Evolutionary conservation across 768 basidiomycete genomes (phyloP).

Genomic region (Naganishia randhawae): DNA sequence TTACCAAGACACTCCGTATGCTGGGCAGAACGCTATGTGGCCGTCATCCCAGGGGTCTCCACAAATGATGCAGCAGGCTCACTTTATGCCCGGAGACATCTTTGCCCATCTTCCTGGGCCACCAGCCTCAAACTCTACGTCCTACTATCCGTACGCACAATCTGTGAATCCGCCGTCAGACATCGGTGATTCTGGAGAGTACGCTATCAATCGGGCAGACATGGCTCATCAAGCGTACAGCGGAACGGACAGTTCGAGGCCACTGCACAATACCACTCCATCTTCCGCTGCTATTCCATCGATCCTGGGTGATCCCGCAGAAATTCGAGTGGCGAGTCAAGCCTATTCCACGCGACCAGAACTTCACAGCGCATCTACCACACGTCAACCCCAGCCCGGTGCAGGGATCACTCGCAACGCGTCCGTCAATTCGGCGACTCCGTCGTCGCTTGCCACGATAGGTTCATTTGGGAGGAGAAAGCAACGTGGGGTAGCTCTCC

Average conservation of each 20-base stretch:
- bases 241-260: not conserved
- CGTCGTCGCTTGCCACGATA: not conserved
- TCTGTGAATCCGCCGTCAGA: conserved; percentile 9
- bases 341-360: not conserved
- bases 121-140: conserved; percentile 7
- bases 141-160: conserved; percentile 13
- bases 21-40: not conserved
- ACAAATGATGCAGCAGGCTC: not conserved
- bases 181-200: not conserved
- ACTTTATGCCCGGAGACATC: not conserved
- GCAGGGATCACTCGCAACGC: not conserved
- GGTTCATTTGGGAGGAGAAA: conserved; percentile 11
- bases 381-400: not conserved
- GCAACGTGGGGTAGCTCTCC: not conserved
- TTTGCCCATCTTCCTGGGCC: not conserved
- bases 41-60: not conserved
- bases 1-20: conserved; percentile 3
- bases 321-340: conserved; percentile 14
- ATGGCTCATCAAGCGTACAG: not conserved
- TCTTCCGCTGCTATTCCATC: conserved; percentile 12
- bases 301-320: not conserved
- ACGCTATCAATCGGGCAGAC: too few relatives aligned
- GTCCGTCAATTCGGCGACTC: conserved; percentile 1
- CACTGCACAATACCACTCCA: not conserved
- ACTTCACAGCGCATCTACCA: not conserved